phyloP scores from a whole-genome alignment of 768 basidiomycete genomes.

The Coprinopsis sp. region DNA sequence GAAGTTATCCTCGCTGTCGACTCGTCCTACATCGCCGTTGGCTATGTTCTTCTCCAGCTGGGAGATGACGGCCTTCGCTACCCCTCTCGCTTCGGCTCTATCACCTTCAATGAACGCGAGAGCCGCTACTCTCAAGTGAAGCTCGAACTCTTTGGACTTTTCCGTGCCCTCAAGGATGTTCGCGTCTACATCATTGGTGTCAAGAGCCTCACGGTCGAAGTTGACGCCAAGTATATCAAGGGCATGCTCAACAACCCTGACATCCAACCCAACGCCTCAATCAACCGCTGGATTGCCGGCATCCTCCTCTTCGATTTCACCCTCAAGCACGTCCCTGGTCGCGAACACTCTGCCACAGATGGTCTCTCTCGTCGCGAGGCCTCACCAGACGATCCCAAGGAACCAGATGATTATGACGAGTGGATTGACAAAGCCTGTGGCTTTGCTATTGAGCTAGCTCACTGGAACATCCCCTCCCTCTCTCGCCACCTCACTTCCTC shows the following conservation, averaged over 20 bases:
- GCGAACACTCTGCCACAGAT: conserved; percentile 31
- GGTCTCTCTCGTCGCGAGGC: conserved; percentile 26
- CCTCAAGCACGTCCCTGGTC: conserved; percentile 30
- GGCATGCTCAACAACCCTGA: conserved; percentile 38
- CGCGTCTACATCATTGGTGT: conserved; percentile 24
- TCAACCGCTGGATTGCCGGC: conserved; percentile 39
- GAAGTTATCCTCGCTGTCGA: conserved; percentile 34
- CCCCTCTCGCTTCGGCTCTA: conserved; percentile 17
- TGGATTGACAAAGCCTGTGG: conserved; percentile 18
- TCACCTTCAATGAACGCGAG: conserved; percentile 17
- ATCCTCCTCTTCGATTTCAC: conserved; percentile 33
- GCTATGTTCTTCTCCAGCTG: conserved; percentile 13
- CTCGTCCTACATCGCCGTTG: conserved; percentile 20
- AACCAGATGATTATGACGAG: conserved; percentile 20
- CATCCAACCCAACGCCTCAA: conserved; percentile 28
- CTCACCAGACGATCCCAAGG: conserved; percentile 12
- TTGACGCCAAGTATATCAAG: conserved; percentile 28
- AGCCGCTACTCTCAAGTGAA: conserved; percentile 27
- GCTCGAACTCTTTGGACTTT: conserved; percentile 27
- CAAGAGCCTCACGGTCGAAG: conserved; percentile 21
- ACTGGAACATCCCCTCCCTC: too few relatives aligned
- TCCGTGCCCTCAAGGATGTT: conserved; percentile 14
- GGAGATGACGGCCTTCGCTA: conserved; percentile 8
- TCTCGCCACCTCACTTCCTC: too few relatives aligned
- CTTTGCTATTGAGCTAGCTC: conserved; percentile 3